Base-by-base conservation (phyloP, 805 yeast species). In the Candida xyloterini region DNA sequence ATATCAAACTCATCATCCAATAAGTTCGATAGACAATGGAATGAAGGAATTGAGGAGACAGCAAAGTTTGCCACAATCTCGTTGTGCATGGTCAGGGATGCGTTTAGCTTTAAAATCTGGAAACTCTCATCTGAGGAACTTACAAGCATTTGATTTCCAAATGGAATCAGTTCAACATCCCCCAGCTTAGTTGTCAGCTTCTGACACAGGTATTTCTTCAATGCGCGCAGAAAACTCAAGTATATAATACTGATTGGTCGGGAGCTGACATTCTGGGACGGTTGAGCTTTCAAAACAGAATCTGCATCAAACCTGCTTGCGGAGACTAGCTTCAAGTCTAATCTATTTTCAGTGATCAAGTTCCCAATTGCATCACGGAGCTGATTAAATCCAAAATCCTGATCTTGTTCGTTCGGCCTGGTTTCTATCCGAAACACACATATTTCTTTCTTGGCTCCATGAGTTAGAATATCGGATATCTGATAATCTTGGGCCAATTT, bases 191-290 rank as follows among this genome's bases (percentile, higher is more conserved):
- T 45, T 0, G 59, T 43, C 13, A 63, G 43, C 33, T 49, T 52
- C 39, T 48, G 38, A 3, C 58, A 37, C 1, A 76, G 55, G 44
- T 62, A 60, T 48, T 68, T 68, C 48, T 74, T 67, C 20, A 76
- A 59, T 1, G 81, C 78, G 45, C 74, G 68, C 24, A 76, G 49
- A 31, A 76, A 73, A 8, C 76, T 67, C 2, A 75, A 67, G 47
- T 73, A 71, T 4, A 67, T 45, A 11, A 60, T 55, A 30, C 57
- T 56, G 9, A 53, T 50, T 5, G 66, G 60, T 25, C 60, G 56
- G n/a, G 45, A 23, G 38, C 35, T n/a, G 14, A 40, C 47, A 20
- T 47, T 43, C 15, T 35, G 33, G 6, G 38, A 24, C 7, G 39
- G 36, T 14, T 38, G 48, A 10, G 42, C 44, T 15, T 42, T 49